Percentiles rank a stretch among this genome's conserved stretches.
Conservation (phyloP, 1,139 yeast species). For the Debaryomycetaceae sp. region DNA sequence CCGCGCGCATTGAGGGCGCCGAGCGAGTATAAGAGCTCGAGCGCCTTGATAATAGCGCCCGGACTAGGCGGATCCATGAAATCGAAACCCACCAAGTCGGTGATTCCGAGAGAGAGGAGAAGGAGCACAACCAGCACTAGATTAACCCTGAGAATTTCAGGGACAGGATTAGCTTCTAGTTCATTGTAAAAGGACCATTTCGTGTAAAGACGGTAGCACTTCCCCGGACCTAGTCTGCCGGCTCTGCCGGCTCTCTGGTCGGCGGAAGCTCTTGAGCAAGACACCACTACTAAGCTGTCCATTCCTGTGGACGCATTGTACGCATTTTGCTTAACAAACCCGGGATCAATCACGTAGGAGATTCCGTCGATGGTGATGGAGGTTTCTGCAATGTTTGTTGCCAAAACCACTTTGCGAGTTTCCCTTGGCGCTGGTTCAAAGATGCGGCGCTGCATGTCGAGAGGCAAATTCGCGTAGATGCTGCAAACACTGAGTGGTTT, state of each 20-base stretch:
- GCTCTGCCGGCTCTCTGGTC: conserved; percentile 97
- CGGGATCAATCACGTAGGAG: conserved; percentile 82
- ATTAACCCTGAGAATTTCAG: conserved; percentile 82
- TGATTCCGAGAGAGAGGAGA: conserved; percentile 70
- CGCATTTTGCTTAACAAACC: conserved; percentile 81
- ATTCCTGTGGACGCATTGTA: conserved; percentile 79
- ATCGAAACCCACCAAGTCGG: conserved; percentile 72
- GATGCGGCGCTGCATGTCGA: conserved; percentile 69
- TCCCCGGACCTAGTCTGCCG: conserved; percentile 94
- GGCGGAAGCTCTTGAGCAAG: conserved; percentile 90
- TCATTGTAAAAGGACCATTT: conserved; percentile 79
- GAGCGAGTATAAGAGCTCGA: conserved; percentile 69
- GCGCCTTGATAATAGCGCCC: conserved; percentile 60
- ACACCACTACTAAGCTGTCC: conserved; percentile 77
- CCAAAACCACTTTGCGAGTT: conserved; percentile 77
- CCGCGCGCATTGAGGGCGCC: conserved; percentile 86
- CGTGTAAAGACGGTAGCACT: conserved; percentile 81
- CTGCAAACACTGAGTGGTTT: conserved; percentile 68
- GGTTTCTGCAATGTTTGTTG: conserved; percentile 95
- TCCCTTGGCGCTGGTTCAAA: conserved; percentile 82
- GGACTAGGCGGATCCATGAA: conserved; percentile 80
- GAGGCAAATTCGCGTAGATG: conserved; percentile 85
- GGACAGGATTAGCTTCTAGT: conserved; percentile 67
- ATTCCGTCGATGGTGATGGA: conserved; percentile 93
- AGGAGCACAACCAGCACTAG: conserved; percentile 64